Evolutionary conservation across 1,284 basidiomycete genomes (phyloP).

Genomic region (Testicularia cyperi): DNA sequence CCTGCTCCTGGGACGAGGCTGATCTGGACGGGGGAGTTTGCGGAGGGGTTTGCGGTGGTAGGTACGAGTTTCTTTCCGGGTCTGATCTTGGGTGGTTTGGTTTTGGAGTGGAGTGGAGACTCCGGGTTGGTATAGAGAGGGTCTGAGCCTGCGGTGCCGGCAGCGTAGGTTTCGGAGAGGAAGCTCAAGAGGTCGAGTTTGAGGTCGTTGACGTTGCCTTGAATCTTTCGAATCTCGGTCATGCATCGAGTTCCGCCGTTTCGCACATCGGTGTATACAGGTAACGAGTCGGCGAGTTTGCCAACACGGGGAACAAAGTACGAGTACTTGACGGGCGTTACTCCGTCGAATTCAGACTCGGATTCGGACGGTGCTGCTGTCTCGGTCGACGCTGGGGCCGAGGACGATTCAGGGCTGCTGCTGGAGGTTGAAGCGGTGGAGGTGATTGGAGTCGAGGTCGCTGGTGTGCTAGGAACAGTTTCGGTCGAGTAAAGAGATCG

Average conservation of each 20-base stretch:
- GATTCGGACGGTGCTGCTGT: constrained; percentile 1
- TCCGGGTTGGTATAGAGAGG: neutral
- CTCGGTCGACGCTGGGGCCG: too few relatives aligned
- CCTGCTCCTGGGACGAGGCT: constrained; percentile 9
- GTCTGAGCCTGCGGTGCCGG: neutral
- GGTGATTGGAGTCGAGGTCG: too few relatives aligned
- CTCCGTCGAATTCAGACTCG: neutral
- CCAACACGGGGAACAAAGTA: constrained; percentile 51
- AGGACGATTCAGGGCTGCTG: neutral
- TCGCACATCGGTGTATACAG: constrained; percentile 45
- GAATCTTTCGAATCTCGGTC: constrained; percentile 44
- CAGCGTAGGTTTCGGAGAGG: constrained; percentile 14
- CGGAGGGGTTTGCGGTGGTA: constrained; percentile 8
- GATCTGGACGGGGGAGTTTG: constrained; percentile 11
- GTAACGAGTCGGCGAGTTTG: constrained; percentile 23
- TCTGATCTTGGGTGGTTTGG: too few relatives aligned
- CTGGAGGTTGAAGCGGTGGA: neutral
- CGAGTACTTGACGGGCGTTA: constrained; percentile 24
- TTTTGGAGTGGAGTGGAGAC: constrained; percentile 6
- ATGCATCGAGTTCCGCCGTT: constrained; percentile 34
- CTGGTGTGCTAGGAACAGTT: too few relatives aligned
- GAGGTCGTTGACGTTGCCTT: constrained; percentile 32
- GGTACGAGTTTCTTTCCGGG: constrained; percentile 7
- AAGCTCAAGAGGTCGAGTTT: constrained; percentile 16
- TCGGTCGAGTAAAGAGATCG: too few relatives aligned